Base-by-base conservation (phyloP, 2,329 filamentous ascomycete species). In the Penicillium brasilianum region DNA sequence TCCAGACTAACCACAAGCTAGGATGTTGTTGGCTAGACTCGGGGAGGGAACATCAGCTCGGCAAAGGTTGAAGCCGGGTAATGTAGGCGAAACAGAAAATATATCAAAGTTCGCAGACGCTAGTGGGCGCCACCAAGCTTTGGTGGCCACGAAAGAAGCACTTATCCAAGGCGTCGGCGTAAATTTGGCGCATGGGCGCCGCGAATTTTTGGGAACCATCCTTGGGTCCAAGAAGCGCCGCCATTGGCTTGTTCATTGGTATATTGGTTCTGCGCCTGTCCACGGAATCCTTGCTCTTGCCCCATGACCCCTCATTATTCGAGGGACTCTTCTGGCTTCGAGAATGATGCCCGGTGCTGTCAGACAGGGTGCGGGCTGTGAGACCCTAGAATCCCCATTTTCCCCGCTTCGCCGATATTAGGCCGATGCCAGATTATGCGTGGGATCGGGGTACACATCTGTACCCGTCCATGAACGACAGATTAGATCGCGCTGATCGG, bases 71-170 rank as follows among this genome's bases (percentile, higher is more conserved):
- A 48, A 34, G 44, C 46, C 57, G 39, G 49, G 5, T 2, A n/a
- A n/a, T 9, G 34, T 20, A 48, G 20, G 51, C 37, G n/a, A 49
- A 48, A 59, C 44, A 44, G 25, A 61, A 28, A 30, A 32, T n/a
- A 36, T 50, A 57, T 53, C 52, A 57, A 49, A 41, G 11, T 37
- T 18, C 32, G 46, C 16, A 18, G 36, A 54, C 16, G 37, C 64
- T 60, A 67, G 53, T 25, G 55, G 41, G 51, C 60, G 65, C 65
- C 65, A 67, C 64, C 39, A 65, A 58, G 52, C 55, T 50, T 63
- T 59, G 50, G 34, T 52, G 57, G 57, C 58, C 57, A 46, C 44
- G 34, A 62, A 60, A 59, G 57, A 66, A 61, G 59, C 61, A 61
- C 36, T 39, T 43, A 54, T 58, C 48, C 55, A 39, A 58, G 52